Base-by-base conservation (phyloP, 345 rosid species). In the Pistacia atlantica region DNA sequence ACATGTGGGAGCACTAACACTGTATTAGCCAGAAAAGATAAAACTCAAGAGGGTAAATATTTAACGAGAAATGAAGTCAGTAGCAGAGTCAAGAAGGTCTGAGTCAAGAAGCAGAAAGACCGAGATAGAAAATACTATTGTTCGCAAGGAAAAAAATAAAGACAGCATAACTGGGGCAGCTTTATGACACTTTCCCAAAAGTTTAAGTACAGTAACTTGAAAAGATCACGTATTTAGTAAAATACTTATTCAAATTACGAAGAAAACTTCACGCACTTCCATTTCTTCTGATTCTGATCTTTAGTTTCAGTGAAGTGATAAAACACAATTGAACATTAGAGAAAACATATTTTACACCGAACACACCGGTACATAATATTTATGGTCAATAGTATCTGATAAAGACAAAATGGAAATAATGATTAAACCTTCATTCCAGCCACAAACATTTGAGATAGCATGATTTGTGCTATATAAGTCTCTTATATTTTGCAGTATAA, bases 401-500 rank as follows among this genome's bases (percentile, higher is more conserved):
- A 57, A 38, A 71, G 35, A 59, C 51, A 11, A 60, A 13, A 56
- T 38, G 8, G 22, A 16, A 45, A 59, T 25, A 59, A 38, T 55
- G 20, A 38, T 48, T 6, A 71, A 38, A 56, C 25, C 11, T 42
- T 3, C 22, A 14, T n/a, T 49, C 56, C 20, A 69, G 28, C 5
- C 37, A 58, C 42, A 49, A 28, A 11, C 28, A 49, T 57, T 71
- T 5, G 64, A 38, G 45, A 69, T 7, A 54, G 61, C 46, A 55
- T 11, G 49, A 70, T 6, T 38, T 45, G 33, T 66, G 31, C 7
- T n/a, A 38, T 20, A 46, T n/a, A 3, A 14, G 25, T 38, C 9
- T 42, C 8, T 42, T 42, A 51, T 49, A 67, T 56, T 28, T 18
- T 58, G 71, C 59, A 71, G 76, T 17, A 54, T 17, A 64, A 20